Base-by-base conservation (phyloP, 345 rosid species). In the Salix viminalis region DNA sequence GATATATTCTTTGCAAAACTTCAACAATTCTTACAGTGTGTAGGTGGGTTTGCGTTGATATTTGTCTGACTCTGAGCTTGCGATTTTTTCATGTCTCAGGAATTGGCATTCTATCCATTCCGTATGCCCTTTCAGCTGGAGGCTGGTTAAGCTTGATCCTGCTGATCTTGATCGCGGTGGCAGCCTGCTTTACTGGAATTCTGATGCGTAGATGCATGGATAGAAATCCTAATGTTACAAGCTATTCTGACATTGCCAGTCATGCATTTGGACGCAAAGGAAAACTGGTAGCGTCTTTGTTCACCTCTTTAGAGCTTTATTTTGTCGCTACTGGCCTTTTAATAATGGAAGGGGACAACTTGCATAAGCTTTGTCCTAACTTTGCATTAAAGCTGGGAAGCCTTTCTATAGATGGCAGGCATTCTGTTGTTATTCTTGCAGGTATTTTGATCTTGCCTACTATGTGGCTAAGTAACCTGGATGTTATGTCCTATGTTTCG, bases 71-170 rank as follows among this genome's bases (percentile, higher is more conserved):
- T 8, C 12, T 10, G 44, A 12, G 44, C 44, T 41, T 41, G 44
- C 44, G 44, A 41, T 41, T 52, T 52, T 15, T 82, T 58, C 32
- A 0, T 19, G 21, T 42, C 39, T 16, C 73, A 84, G 87, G 87
- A 39, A 64, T 86, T 58, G 91, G 86, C 7, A 84, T 88, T 42
- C 71, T 88, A 48, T 86, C 89, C 28, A 79, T 83, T 41, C 89
- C 86, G 70, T 88, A 83, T 79, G 85, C 89, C 30, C 79, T 86
- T 15, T 84, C 87, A 66, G 71, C 82, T 18, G 85, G 88, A 76
- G 91, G 89, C 72, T 88, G 91, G 87, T 76, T 84, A 65, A 84
- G 88, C 72, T 82, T 86, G 66, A 71, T 83, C 26, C 71, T 84
- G 52, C 77, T 84, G 19, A 4, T 88, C 52, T 70, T 78, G 15